Percentiles rank a stretch among this genome's conserved stretches.
These are phyloP conservation scores for Tolypocladium ovalisporum DNA, from an alignment of 2,329 filamentous ascomycete genomes.

Conservation along the genomic window DNA sequence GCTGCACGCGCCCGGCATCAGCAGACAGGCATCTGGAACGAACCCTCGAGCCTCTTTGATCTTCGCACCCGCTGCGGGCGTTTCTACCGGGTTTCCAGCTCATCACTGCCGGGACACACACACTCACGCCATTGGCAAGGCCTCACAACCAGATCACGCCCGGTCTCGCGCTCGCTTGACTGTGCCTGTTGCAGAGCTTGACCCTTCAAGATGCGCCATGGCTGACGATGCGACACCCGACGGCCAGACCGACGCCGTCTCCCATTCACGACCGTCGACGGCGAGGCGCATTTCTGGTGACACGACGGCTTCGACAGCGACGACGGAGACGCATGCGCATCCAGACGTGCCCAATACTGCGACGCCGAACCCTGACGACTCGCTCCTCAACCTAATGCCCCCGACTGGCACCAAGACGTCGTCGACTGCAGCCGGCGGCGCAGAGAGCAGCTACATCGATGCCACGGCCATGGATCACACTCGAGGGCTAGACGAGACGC, in stretches of 20 bases:
- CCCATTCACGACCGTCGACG: constrained; percentile 12
- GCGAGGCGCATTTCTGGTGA: constrained; percentile 13
- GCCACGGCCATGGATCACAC: constrained; percentile 24
- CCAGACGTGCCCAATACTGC: neutral
- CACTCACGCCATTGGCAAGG: neutral
- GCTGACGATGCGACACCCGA: constrained; percentile 19
- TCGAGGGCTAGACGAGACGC: constrained; percentile 29
- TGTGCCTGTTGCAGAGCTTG: neutral
- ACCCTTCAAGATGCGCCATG: constrained; percentile 23
- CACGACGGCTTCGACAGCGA: neutral
- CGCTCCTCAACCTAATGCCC: constrained; percentile 6
- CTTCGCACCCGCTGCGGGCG: neutral
- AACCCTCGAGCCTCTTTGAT: neutral
- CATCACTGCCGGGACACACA: neutral
- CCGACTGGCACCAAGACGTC: constrained; percentile 10
- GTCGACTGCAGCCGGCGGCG: constrained; percentile 1
- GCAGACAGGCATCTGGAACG: neutral
- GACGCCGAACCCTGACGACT: constrained; percentile 3
- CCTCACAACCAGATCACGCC: neutral
- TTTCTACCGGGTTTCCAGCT: neutral
- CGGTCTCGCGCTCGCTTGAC: neutral
- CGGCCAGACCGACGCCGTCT: constrained; percentile 10
- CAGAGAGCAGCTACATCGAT: constrained; percentile 32
- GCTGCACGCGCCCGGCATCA: neutral
- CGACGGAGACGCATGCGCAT: neutral